Evolutionary conservation across 1,284 basidiomycete species (phyloP), one percentile per base, ranked within the genome.

Genomic region (Phenoliferia sp.): DNA sequence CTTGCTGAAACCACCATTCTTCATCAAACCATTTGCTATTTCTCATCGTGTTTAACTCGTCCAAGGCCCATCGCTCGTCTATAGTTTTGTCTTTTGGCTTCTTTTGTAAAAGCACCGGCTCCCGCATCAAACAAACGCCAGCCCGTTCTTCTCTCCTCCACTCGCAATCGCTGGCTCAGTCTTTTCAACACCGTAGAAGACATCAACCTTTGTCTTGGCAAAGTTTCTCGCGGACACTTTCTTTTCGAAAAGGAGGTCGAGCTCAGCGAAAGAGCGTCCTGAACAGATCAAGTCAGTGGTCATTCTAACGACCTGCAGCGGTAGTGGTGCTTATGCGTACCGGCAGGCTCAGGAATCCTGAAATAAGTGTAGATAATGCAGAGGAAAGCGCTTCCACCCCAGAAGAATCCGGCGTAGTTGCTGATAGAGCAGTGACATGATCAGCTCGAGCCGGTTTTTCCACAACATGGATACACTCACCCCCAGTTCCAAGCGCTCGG

Each of bases 351-450:
- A 16, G 54, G 54, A 31, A 56, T 56, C 5, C 54, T 5, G 54
- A 56, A 56, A 31, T 56, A 56, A 7, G 54, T 56, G 54, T 56
- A 56, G 54, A 56, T 56, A 31, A 31, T 56, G 54, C 54, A 56
- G 54, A 4, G 19, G 54, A 56, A 56, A 7, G 26, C n/a, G 10
- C 10, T 15, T 10, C 16, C 54, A 28, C 54, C 54, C 54, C 54
- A 56, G 54, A 56, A 56, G 54, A 56, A 56, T 7, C 54, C 54
- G 19, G 54, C 29, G 54, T 56, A 56, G 54, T 56, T 56, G 54
- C 54, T 54, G n/a, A 22, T 15, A 22, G 39, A 48, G 39, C 10
- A 28, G 12, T n/a, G n/a, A 26, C 12, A n/a, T 26, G 12, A 26
- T 54, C 52, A 54, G 52, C 52, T 10, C 39, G 22, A 22, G 9